Evolutionary conservation across 1,139 yeast genomes (phyloP).

Genomic region (Lodderomyces theae): DNA sequence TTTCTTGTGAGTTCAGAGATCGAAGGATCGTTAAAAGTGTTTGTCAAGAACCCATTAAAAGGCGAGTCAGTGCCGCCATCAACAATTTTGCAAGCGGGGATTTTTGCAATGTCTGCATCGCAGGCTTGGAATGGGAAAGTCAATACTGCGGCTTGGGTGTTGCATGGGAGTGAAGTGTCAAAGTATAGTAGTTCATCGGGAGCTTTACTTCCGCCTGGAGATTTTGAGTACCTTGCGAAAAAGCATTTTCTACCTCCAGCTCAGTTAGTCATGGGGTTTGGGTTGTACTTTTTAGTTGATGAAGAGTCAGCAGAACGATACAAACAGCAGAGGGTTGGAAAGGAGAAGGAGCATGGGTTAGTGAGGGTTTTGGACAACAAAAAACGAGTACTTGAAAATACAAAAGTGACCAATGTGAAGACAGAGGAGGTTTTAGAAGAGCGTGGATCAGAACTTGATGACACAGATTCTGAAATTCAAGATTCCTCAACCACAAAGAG

Average conservation of each 20-base stretch:
- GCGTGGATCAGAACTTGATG: constrained; percentile 12
- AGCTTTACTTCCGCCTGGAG: constrained; percentile 61
- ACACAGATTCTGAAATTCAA: constrained; percentile 9
- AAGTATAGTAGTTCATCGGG: constrained; percentile 71
- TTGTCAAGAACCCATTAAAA: constrained; percentile 71
- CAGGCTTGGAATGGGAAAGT: constrained; percentile 88
- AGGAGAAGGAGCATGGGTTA: constrained; percentile 49
- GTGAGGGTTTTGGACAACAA: constrained; percentile 38
- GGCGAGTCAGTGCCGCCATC: constrained; percentile 73
- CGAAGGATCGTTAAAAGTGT: constrained; percentile 71
- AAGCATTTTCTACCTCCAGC: constrained; percentile 75
- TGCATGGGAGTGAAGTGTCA: constrained; percentile 61
- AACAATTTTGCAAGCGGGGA: constrained; percentile 87
- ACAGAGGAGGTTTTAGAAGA: constrained; percentile 12
- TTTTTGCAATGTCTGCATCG: constrained; percentile 75
- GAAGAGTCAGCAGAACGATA: constrained; percentile 49
- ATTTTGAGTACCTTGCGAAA: constrained; percentile 53
- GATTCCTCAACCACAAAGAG: constrained; percentile 55
- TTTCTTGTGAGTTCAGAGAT: constrained; percentile 71
- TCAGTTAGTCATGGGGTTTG: constrained; percentile 87
- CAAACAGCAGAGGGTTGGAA: constrained; percentile 31
- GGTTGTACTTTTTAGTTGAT: constrained; percentile 70
- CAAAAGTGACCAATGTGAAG: constrained; percentile 14
- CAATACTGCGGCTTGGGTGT: constrained; percentile 82
- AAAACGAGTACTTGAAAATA: constrained; percentile 29